Evolutionary conservation across 2,329 filamentous ascomycete species (phyloP).

Genomic region (Arthroderma sp.): DNA sequence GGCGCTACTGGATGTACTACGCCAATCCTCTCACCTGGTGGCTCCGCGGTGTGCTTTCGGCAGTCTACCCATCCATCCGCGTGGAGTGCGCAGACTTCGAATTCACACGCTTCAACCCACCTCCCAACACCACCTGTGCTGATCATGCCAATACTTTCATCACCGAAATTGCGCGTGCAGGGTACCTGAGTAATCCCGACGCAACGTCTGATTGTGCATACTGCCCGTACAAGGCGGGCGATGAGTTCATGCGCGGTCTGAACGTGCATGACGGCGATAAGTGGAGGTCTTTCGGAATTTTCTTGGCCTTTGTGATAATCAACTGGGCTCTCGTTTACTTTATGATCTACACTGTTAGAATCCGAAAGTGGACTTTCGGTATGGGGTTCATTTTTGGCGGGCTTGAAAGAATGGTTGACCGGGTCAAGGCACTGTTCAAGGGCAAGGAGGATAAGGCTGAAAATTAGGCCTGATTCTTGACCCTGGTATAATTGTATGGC

Average conservation of each 20-base stretch:
- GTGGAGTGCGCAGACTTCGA: conserved; percentile 45
- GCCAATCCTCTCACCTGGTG: conserved; percentile 58
- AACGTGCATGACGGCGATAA: conserved; percentile 5
- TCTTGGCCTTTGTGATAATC: conserved; percentile 6
- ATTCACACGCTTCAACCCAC: conserved; percentile 52
- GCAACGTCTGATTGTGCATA: conserved; percentile 32
- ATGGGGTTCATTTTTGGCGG: too few relatives aligned
- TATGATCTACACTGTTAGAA: conserved; percentile 5
- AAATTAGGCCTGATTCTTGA: too few relatives aligned
- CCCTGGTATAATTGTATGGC: too few relatives aligned
- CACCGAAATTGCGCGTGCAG: conserved; percentile 35
- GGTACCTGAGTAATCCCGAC: conserved; percentile 23
- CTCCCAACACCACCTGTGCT: conserved; percentile 49
- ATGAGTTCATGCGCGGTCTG: conserved; percentile 3
- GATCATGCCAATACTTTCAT: conserved; percentile 52
- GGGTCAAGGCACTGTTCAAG: too few relatives aligned
- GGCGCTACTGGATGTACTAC: conserved; percentile 59
- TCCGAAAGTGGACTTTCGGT: conserved; percentile 3
- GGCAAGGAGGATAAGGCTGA: too few relatives aligned
- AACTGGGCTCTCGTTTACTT: conserved; percentile 8
- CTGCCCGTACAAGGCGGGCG: conserved; percentile 35
- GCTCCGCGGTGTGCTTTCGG: conserved; percentile 56
- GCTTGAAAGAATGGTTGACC: too few relatives aligned
- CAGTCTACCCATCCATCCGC: conserved; percentile 41
- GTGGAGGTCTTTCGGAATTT: conserved; percentile 7